A percentile compares a stretch with the other conserved stretches of the same genome.
Conservation (phyloP, 345 rosid genomes). For the Cardiospermum halicacabum region DNA sequence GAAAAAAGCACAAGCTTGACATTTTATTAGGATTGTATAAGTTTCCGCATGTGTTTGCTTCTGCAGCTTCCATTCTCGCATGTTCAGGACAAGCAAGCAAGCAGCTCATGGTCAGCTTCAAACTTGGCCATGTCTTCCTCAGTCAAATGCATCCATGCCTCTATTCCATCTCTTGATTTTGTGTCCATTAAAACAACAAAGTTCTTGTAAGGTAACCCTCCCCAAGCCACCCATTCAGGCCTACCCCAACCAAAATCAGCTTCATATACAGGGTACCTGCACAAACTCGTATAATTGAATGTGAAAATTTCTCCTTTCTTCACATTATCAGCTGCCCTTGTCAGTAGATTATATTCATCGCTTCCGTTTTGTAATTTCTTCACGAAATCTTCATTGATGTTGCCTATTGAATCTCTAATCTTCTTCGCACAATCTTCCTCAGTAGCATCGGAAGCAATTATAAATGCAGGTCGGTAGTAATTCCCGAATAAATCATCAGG, state of each 20-base stretch:
- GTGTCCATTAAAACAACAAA: too few relatives aligned
- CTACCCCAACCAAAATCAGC: conserved; percentile 42
- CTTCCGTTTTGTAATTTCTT: conserved; percentile 25
- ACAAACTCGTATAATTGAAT: conserved; percentile 33
- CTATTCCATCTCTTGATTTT: too few relatives aligned
- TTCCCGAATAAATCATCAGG: conserved; percentile 40
- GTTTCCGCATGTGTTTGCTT: too few relatives aligned
- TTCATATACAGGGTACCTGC: conserved; percentile 31
- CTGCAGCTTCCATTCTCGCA: too few relatives aligned
- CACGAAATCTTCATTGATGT: conserved; percentile 25
- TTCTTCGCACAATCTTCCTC: conserved; percentile 8
- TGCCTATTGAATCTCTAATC: conserved; percentile 25
- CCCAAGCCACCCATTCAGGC: conserved; percentile 16
- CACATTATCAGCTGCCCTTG: conserved; percentile 2
- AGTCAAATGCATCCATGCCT: conserved; percentile 2
- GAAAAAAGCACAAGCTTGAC: too few relatives aligned
- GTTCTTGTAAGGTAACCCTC: too few relatives aligned
- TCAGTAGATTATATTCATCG: conserved; percentile 10
- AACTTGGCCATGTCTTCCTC: conserved; percentile 28
- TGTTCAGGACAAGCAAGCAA: background rate
- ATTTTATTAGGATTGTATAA: too few relatives aligned
- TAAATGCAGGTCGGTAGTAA: conserved; percentile 15
- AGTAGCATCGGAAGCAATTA: conserved; percentile 6
- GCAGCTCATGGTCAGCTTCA: conserved; percentile 22
- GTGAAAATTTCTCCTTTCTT: conserved; percentile 25